Percentiles rank a stretch among this genome's conserved stretches.
Conservation (phyloP, 257 asterid genomes). For the Gardenia jasminoides region DNA sequence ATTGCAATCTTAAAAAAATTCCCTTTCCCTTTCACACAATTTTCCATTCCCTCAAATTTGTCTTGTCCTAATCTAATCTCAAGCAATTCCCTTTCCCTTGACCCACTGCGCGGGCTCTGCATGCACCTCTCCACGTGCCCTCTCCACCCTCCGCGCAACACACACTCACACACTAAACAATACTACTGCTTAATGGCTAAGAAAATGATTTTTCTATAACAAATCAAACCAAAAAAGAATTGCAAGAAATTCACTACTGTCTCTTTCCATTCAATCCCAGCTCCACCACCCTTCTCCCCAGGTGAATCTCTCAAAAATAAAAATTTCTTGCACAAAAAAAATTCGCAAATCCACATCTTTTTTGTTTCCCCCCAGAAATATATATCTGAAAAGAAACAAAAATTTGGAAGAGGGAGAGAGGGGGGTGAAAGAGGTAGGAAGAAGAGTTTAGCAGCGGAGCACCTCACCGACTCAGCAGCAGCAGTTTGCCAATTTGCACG, state of each 20-base stretch:
- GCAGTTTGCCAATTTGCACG: slow-evolving; percentile 2
- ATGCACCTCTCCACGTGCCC: no score
- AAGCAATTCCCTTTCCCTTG: no score
- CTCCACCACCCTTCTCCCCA: slow-evolving; percentile 5
- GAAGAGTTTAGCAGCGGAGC: slow-evolving; percentile 7
- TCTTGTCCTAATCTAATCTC: no score
- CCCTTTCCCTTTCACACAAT: no score
- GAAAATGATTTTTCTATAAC: neutral
- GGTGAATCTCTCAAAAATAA: neutral
- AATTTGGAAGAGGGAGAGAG: slow-evolving; percentile 5
- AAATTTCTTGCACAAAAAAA: neutral
- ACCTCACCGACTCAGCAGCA: slow-evolving; percentile 4
- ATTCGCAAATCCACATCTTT: neutral
- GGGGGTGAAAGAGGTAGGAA: neutral
- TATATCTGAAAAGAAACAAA: neutral
- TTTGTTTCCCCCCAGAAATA: no score
- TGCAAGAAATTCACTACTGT: neutral
- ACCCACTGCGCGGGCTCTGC: no score
- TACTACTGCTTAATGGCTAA: no score
- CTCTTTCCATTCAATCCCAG: neutral
- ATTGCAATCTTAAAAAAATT: no score
- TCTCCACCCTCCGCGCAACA: no score
- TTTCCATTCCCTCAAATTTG: no score
- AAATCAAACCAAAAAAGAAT: no score
- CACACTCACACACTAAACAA: no score